phyloP scores from a whole-genome alignment of 352 stramenopile species.

The Thalassiosira mediterranea region DNA sequence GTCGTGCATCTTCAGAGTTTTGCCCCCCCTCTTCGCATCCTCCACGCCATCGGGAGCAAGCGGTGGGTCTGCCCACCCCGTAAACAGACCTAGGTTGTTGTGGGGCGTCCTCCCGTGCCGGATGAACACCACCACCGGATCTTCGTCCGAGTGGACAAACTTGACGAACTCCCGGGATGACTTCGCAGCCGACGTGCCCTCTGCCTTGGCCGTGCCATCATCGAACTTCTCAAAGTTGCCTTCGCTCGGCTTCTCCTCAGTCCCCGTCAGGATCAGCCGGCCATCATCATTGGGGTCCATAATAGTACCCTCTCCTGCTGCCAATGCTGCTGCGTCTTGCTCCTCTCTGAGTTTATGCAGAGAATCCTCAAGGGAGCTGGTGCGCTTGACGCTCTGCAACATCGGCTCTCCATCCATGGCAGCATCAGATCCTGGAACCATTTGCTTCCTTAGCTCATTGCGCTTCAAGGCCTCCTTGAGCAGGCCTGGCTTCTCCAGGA shows the following conservation, averaged over 20 bases:
- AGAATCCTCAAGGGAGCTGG: conserved; percentile 51
- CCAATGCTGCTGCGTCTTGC: background rate
- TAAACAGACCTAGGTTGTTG: conserved; percentile 79
- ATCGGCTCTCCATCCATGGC: too few species aligned
- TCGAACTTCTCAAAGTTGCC: conserved; percentile 38
- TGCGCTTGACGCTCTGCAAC: conserved; percentile 6
- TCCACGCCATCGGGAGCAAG: conserved; percentile 68
- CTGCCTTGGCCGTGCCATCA: conserved; percentile 12
- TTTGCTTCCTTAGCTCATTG: conserved; percentile 22
- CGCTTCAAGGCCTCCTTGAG: conserved; percentile 56
- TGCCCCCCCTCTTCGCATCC: conserved; percentile 90
- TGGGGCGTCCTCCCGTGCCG: conserved; percentile 74
- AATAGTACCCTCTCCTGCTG: background rate
- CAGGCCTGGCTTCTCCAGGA: conserved; percentile 67
- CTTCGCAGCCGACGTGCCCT: conserved; percentile 8
- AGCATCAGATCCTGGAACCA: conserved; percentile 38
- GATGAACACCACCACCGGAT: conserved; percentile 76
- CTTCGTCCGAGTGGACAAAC: conserved; percentile 29
- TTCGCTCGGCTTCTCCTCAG: conserved; percentile 4
- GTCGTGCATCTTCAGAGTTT: conserved; percentile 87
- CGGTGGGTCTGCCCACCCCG: conserved; percentile 72
- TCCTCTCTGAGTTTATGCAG: conserved; percentile 51
- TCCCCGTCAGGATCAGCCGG: conserved; percentile 25
- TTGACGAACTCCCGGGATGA: conserved; percentile 33
- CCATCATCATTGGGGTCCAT: conserved; percentile 45